Base-by-base conservation (phyloP, 2,329 filamentous ascomycete genomes). In the Alternaria longipes region DNA sequence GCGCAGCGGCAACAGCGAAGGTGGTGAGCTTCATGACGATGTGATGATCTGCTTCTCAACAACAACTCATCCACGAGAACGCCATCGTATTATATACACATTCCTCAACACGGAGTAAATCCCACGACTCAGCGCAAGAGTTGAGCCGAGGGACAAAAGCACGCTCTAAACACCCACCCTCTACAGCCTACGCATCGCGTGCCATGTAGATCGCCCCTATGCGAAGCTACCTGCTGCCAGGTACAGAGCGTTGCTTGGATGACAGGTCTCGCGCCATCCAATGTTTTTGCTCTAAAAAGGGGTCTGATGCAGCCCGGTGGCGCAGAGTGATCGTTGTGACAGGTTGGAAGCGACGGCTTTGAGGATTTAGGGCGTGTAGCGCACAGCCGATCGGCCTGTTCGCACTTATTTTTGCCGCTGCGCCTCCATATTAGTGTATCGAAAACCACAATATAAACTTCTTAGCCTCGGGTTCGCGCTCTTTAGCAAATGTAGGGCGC, bases 1-100 rank as follows among this genome's bases (percentile, higher is more conserved):
- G 22, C 40, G 56, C 63, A 57, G 59, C 61, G 7, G 18, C 18
- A 22, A 66, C 52, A 30, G 49, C 45, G 30, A 62, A 45, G 22
- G 32, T 56, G 9, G 56, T 41, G 36, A 59, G 9, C 54, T 62
- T 68, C 63, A 68, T 64, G n/a, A 1, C 54, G 18, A 18, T 12
- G 1, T 5, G 7, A 56, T 54, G 42, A 20, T 20, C 4, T 16
- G 28, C 7, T 32, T 5, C 12, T n/a, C 22, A 55, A 28, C 6
- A 18, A 47, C 14, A 22, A 22, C 7, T 40, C n/a, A 3, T 8
- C 38, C 32, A 16, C n/a, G 14, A 36, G 22, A 16, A 30, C 18
- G 20, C 9, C 32, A 8, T 36, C 46, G 3, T 24, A 2, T 38
- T 38, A 38, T 36, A 24, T 36, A 36, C 53, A 34, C 18, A 46